Evolutionary conservation across 2,329 filamentous ascomycete genomes (phyloP).

Genomic region (Trichoderma lentiforme): DNA sequence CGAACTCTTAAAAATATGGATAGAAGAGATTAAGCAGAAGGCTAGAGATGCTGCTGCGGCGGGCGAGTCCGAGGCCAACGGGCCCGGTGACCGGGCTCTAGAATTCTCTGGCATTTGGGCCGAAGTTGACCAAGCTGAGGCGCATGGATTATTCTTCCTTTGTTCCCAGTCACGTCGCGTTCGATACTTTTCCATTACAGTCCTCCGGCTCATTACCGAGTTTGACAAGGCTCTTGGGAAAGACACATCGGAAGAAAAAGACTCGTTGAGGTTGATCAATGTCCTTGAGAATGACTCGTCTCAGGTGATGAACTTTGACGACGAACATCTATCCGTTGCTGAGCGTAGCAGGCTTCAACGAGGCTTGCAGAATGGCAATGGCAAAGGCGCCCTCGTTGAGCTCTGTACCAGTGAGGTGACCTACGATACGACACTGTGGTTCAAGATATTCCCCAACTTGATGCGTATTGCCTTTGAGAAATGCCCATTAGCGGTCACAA

Average conservation of each 20-base stretch:
- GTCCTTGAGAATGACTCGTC: slow-evolving; percentile 88
- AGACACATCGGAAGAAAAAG: slow-evolving; percentile 53
- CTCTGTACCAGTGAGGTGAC: slow-evolving; percentile 93
- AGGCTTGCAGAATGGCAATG: slow-evolving; percentile 79
- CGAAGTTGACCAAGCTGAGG: slow-evolving; percentile 94
- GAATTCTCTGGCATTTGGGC: slow-evolving; percentile 85
- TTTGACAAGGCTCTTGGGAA: slow-evolving; percentile 89
- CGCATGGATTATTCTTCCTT: slow-evolving; percentile 93
- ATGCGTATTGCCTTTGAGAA: slow-evolving; percentile 86
- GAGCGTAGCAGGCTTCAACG: slow-evolving; percentile 90
- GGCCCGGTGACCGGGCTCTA: slow-evolving; percentile 66
- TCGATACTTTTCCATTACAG: slow-evolving; percentile 84
- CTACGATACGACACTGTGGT: slow-evolving; percentile 94
- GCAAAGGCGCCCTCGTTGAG: slow-evolving; percentile 83
- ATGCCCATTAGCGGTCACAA: slow-evolving; percentile 85
- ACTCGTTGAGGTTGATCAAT: slow-evolving; percentile 74
- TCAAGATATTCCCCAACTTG: slow-evolving; percentile 95
- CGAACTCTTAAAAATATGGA: slow-evolving; percentile 93
- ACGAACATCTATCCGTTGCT: slow-evolving; percentile 85
- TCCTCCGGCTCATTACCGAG: slow-evolving; percentile 85
- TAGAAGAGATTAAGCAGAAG: slow-evolving; percentile 89
- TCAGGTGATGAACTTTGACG: slow-evolving; percentile 86
- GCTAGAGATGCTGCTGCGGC: slow-evolving; percentile 68
- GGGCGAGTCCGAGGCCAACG: slow-evolving; percentile 60
- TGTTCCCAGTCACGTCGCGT: slow-evolving; percentile 93